phyloP scores from a whole-genome alignment of 805 yeast species.

The Cyberlindnera saturnus region DNA sequence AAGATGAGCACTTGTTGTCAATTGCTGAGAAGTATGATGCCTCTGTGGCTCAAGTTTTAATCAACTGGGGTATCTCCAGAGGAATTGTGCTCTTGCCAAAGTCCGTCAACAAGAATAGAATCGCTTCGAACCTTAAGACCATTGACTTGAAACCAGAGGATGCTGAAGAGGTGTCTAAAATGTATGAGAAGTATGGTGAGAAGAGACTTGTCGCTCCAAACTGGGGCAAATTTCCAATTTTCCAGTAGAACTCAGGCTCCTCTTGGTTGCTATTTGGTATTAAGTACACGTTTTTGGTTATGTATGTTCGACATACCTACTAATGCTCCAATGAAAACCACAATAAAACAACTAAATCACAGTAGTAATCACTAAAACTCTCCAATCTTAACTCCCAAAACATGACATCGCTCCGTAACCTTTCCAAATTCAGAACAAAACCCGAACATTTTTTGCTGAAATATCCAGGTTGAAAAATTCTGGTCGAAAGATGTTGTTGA shows the following conservation, averaged over 20 bases:
- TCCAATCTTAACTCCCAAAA: too few relatives aligned
- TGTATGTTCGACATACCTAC: too few relatives aligned
- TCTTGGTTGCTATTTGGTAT: too few relatives aligned
- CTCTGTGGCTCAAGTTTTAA: constrained; percentile 43
- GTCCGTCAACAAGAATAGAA: constrained; percentile 39
- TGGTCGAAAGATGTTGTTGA: too few relatives aligned
- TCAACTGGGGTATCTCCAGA: constrained; percentile 58
- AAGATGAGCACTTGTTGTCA: constrained; percentile 34
- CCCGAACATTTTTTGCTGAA: too few relatives aligned
- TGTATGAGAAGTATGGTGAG: constrained; percentile 21
- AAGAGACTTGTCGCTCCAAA: constrained; percentile 4
- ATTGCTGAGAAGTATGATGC: constrained; percentile 39
- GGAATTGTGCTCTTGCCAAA: constrained; percentile 50
- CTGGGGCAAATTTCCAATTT: constrained; percentile 5
- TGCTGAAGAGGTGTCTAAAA: constrained; percentile 22
- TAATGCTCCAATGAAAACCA: background rate
- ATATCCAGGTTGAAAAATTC: too few relatives aligned
- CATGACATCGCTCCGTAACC: too few relatives aligned
- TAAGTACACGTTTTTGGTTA: too few relatives aligned
- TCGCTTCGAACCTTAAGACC: constrained; percentile 28
- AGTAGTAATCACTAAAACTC: too few relatives aligned
- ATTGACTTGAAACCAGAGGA: constrained; percentile 31
- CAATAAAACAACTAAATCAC: background rate
- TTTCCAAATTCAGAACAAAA: too few relatives aligned
- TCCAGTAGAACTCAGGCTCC: background rate